Evolutionary conservation across 805 yeast species (phyloP), one percentile per base, ranked within the genome.

Genomic region (Blastobotrys terrestris): DNA sequence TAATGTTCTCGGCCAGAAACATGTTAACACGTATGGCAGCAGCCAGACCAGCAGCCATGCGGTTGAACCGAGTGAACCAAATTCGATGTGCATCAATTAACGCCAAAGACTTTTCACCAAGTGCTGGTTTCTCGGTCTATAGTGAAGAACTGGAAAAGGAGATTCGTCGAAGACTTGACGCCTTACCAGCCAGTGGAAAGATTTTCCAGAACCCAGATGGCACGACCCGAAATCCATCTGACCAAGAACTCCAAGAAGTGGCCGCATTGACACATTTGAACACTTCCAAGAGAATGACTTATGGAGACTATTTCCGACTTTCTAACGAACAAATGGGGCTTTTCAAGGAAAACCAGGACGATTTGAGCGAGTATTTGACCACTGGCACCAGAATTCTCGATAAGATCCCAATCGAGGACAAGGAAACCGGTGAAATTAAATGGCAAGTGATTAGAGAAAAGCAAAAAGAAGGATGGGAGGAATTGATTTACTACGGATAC

Each of bases 401-500:
- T 68, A 87, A 87, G 71, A 80, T 87, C 54, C 95, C 96, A 44
- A 86, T 80, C 67, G 86, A 83, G 70, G 94, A 85, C 69, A 82
- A 85, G 44, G 73, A 81, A 41, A 83, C 87, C 15, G 95, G 95
- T 39, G 85, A 82, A 62, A 78, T 87, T 62, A 81, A 82, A 63
- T 87, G 94, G 95, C 78, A 81, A 61, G 72, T 87, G 53, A 81
- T 88, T 46, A 77, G 94, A 57, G 89, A 81, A 65, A 79, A 83
- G 51, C 81, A 78, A 62, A 82, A 81, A 64, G 95, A 87, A 72
- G 95, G 95, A 48, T 87, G 95, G 95, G 95, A 88, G 66, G 74
- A 75, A 58, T 75, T 86, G 52, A 81, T 83, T 62, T 87, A 83
- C 71, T 84, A 78, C 68, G 72, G 83, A 52, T 85, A 84, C 59